phyloP scores from a whole-genome alignment of 352 stramenopile genomes.

The Bremia lactucae region DNA sequence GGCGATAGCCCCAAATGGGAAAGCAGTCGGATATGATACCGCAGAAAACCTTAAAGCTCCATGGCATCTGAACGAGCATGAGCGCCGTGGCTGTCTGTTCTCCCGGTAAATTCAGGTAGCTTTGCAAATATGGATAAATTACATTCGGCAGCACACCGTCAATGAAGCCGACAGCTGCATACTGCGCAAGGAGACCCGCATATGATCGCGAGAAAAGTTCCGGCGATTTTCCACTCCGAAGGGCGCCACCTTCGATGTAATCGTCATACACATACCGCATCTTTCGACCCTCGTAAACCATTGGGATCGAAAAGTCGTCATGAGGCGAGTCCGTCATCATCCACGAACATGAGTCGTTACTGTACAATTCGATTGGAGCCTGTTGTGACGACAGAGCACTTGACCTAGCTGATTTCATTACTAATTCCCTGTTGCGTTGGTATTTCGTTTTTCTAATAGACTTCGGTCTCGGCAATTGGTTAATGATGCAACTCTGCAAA shows the following conservation, averaged over 20 bases:
- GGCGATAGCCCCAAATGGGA: slow-evolving; percentile 40
- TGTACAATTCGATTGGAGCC: background rate
- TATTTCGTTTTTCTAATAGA: too few species aligned
- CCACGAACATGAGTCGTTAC: slow-evolving; percentile 1
- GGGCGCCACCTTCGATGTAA: slow-evolving; percentile 26
- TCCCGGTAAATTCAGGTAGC: slow-evolving; percentile 43
- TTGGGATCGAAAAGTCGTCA: slow-evolving; percentile 21
- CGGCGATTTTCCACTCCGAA: slow-evolving; percentile 26
- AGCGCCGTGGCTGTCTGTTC: slow-evolving; percentile 33
- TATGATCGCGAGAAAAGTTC: slow-evolving; percentile 29
- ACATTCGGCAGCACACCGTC: slow-evolving; percentile 35
- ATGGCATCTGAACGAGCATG: slow-evolving; percentile 42
- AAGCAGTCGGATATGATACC: slow-evolving; percentile 52
- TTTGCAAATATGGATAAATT: slow-evolving; percentile 44
- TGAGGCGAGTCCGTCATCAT: slow-evolving; percentile 23
- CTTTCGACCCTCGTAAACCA: slow-evolving; percentile 27
- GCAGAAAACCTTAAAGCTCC: slow-evolving; percentile 55
- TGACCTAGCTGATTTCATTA: background rate
- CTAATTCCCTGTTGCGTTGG: too few species aligned
- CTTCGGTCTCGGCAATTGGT: too few species aligned
- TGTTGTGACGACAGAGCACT: background rate
- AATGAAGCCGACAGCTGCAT: slow-evolving; percentile 41
- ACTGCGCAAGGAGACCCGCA: slow-evolving; percentile 42
- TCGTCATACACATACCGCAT: slow-evolving; percentile 32
- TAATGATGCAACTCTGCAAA: too few species aligned